Conservation (phyloP, 2,329 filamentous ascomycete species). For the Neonectria faginata region DNA sequence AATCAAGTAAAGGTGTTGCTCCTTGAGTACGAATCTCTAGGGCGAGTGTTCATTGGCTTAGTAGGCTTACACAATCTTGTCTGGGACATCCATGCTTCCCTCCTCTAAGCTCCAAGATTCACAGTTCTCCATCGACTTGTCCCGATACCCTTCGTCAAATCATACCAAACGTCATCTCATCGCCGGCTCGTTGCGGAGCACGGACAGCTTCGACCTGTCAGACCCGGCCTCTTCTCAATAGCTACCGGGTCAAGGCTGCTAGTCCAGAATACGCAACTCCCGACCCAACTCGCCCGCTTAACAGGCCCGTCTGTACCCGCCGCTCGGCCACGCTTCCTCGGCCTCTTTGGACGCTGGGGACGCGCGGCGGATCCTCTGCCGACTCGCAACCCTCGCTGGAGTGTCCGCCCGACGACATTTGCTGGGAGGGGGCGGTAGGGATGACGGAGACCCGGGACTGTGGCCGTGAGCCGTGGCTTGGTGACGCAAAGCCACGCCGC, state of each 20-base stretch:
- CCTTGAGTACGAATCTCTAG: background rate
- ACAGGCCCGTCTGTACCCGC: background rate
- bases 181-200: constrained; percentile 4
- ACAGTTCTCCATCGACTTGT: background rate
- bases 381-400: constrained; percentile 22
- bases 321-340: constrained; percentile 1
- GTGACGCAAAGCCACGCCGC: constrained; percentile 23
- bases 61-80: background rate
- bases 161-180: background rate
- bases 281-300: constrained; percentile 3
- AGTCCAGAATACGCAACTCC: background rate
- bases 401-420: constrained; percentile 1
- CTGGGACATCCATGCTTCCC: constrained; percentile 14
- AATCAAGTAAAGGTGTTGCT: background rate
- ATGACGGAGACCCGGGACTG: background rate
- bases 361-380: constrained; percentile 36
- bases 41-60: background rate
- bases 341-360: constrained; percentile 25
- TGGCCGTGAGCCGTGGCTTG: constrained; percentile 7
- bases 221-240: background rate
- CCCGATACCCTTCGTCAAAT: background rate
- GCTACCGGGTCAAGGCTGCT: background rate
- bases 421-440: background rate
- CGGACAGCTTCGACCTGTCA: background rate
- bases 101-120: constrained; percentile 1